Percentiles rank a stretch among this genome's conserved stretches.
phyloP scores from a whole-genome alignment of 1,284 basidiomycete species.

The Apiotrichum domesticum region DNA sequence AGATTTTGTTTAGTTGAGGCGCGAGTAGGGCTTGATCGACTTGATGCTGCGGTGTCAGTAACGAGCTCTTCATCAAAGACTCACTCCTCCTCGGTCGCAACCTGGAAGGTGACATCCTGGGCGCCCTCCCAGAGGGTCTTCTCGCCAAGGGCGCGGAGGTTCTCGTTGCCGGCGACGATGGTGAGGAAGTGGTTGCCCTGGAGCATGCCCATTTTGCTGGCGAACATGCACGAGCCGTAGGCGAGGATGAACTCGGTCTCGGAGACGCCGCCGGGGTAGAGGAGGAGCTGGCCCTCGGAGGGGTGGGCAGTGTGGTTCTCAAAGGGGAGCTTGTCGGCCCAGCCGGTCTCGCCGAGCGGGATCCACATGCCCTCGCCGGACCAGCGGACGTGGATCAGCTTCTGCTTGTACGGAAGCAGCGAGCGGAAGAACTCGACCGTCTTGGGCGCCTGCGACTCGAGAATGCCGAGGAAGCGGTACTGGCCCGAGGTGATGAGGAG shows the following conservation, averaged over 20 bases:
- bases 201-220: conserved; percentile 17
- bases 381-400: conserved; percentile 21
- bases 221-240: conserved; percentile 13
- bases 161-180: conserved; percentile 11
- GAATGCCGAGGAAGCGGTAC: conserved; percentile 11
- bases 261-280: conserved; percentile 18
- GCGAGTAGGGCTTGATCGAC: neutral
- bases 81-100: conserved; percentile 14
- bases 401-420: conserved; percentile 14
- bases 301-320: conserved; percentile 22
- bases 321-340: conserved; percentile 5
- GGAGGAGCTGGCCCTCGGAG: conserved; percentile 6
- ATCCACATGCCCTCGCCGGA: conserved; percentile 20
- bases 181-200: conserved; percentile 19
- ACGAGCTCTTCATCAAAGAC: neutral
- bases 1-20: too few species aligned
- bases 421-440: conserved; percentile 13
- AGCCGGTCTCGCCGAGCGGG: conserved; percentile 14
- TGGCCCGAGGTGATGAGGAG: conserved; percentile 11
- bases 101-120: conserved; percentile 16
- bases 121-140: conserved; percentile 18
- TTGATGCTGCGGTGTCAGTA: neutral
- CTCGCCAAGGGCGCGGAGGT: conserved; percentile 13
- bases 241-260: conserved; percentile 19
- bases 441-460: conserved; percentile 12